Conservation (phyloP, 179 eudicot genomes). For the Amaranthus tricolor region DNA sequence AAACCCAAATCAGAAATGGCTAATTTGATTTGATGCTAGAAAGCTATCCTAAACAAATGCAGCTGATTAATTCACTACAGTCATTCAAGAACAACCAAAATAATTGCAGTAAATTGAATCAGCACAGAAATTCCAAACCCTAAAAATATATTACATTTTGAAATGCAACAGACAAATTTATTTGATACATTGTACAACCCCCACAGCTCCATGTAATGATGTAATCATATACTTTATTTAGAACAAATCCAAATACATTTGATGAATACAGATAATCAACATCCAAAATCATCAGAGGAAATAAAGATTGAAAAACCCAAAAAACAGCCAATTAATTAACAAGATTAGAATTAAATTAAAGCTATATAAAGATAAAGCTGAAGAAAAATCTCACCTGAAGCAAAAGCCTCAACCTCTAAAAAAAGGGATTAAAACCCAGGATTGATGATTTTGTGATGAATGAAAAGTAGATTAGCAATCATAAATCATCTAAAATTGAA, state of each 20-base stretch:
- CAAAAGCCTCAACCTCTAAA: constrained; percentile 16
- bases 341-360: constrained; percentile 7
- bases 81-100: background rate
- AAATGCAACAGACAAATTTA: too few relatives aligned
- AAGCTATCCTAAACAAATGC: background rate
- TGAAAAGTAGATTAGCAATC: background rate
- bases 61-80: background rate
- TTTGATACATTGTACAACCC: too few relatives aligned
- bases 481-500: background rate
- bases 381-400: constrained; percentile 26
- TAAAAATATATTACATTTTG: background rate
- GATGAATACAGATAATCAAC: background rate
- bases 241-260: background rate
- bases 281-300: background rate
- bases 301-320: constrained; percentile 2
- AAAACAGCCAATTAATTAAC: constrained; percentile 16
- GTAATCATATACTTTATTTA: too few relatives aligned
- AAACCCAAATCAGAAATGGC: background rate
- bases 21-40: background rate
- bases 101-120: background rate
- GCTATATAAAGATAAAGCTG: constrained; percentile 14
- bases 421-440: constrained; percentile 7
- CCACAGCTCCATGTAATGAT: too few relatives aligned
- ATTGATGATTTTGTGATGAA: background rate
- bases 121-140: background rate